Conservation (phyloP, 805 yeast genomes). For the Candida anglica region DNA sequence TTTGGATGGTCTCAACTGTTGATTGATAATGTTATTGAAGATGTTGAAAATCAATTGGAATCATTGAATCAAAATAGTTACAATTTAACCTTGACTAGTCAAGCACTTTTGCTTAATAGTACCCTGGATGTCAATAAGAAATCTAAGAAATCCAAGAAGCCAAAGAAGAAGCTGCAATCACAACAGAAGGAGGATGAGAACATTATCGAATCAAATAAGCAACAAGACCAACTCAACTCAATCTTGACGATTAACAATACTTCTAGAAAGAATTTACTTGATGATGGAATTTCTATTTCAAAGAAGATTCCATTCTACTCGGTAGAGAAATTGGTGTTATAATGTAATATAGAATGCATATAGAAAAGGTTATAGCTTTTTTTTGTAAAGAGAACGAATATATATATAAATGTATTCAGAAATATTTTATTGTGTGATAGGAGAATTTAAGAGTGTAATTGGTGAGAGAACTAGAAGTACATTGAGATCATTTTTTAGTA, state of each 20-base stretch:
- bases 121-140: constrained; percentile 20
- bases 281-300: constrained; percentile 26
- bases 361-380: too few species aligned
- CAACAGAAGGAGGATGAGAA: constrained; percentile 21
- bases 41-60: constrained; percentile 46
- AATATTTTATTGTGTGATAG: too few species aligned
- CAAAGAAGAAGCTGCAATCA: constrained; percentile 3
- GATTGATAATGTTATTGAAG: constrained; percentile 39
- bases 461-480: too few species aligned
- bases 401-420: not conserved
- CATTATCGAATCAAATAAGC: constrained; percentile 19
- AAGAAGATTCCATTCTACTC: constrained; percentile 53
- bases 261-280: constrained; percentile 21
- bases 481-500: too few species aligned
- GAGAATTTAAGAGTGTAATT: too few species aligned
- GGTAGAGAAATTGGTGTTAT: constrained; percentile 44
- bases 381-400: not conserved
- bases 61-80: constrained; percentile 38
- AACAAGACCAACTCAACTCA: constrained; percentile 28
- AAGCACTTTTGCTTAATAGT: constrained; percentile 30
- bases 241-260: constrained; percentile 28
- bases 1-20: constrained; percentile 58
- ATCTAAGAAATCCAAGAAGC: constrained; percentile 15
- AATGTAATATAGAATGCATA: constrained; percentile 3
- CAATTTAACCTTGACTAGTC: constrained; percentile 45